Evolutionary conservation across 2,329 filamentous ascomycete genomes (phyloP).

Genomic region (Pseudogymnoascus sp.): DNA sequence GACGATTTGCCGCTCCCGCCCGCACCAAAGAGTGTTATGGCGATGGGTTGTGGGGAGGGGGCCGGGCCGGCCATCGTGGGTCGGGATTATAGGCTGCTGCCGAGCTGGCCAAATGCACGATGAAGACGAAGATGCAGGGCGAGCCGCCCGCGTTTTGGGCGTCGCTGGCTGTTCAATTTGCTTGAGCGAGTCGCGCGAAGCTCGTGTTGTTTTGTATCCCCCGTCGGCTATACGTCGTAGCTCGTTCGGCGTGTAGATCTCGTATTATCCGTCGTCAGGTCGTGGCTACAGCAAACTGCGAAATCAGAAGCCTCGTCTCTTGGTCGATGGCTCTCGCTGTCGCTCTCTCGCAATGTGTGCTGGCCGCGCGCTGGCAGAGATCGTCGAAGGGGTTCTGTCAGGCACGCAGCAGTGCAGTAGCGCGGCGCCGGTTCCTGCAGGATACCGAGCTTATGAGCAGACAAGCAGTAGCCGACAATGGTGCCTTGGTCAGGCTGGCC

Average conservation of each 20-base stretch:
- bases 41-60: constrained; percentile 34
- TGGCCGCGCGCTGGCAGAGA: background rate
- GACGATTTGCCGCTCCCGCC: constrained; percentile 80
- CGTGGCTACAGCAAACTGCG: background rate
- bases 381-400: constrained; percentile 2
- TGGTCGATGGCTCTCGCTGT: background rate
- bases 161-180: background rate
- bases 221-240: background rate
- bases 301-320: background rate
- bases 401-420: constrained; percentile 1
- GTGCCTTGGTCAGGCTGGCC: background rate
- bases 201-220: background rate
- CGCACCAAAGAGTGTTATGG: constrained; percentile 80
- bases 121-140: background rate
- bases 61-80: constrained; percentile 3
- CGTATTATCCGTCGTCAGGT: background rate
- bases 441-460: constrained; percentile 1
- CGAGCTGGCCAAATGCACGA: background rate
- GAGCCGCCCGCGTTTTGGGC: constrained; percentile 5
- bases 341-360: background rate
- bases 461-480: background rate
- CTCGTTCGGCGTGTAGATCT: background rate
- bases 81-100: background rate
- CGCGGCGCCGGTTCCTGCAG: background rate
- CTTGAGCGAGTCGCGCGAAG: background rate